Conservation (phyloP, 2,329 filamentous ascomycete species). For the Apiospora hydei region DNA sequence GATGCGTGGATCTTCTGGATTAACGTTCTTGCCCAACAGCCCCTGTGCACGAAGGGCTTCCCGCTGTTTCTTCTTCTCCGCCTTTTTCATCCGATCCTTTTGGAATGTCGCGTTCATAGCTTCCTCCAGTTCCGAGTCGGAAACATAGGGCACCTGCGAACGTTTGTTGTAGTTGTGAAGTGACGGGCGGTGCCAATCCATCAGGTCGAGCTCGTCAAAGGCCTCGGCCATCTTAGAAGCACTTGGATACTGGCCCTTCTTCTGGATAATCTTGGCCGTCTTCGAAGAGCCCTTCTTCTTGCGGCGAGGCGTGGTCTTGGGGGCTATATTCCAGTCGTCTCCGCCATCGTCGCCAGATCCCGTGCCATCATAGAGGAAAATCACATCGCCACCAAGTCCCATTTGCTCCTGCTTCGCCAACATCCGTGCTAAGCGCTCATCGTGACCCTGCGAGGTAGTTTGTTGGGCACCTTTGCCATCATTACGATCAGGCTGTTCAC, state of each 20-base stretch:
- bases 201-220: conserved; percentile 79
- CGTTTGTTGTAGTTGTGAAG: conserved; percentile 61
- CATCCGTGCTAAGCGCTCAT: conserved; percentile 68
- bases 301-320: conserved; percentile 35
- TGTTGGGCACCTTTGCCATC: conserved; percentile 46
- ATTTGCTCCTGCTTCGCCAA: conserved; percentile 69
- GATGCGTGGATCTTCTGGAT: conserved; percentile 65
- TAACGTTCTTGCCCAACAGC: conserved; percentile 65
- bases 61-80: conserved; percentile 72
- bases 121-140: conserved; percentile 72
- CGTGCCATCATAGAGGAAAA: conserved; percentile 62
- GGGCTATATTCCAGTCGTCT: conserved; percentile 37
- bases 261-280: conserved; percentile 36
- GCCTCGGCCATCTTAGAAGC: conserved; percentile 53
- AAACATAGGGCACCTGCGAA: conserved; percentile 61
- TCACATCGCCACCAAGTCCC: conserved; percentile 65
- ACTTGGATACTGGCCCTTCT: conserved; percentile 46
- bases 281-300: conserved; percentile 39
- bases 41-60: conserved; percentile 72
- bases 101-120: conserved; percentile 67
- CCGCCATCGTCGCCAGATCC: conserved; percentile 46
- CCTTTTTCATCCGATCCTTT: conserved; percentile 76
- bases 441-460: conserved; percentile 49
- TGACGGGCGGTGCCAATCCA: conserved; percentile 80
- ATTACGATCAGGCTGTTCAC: conserved; percentile 44